Conservation (phyloP, 192 early-diverging fungal genomes). For the Cetraspora pellucida region DNA sequence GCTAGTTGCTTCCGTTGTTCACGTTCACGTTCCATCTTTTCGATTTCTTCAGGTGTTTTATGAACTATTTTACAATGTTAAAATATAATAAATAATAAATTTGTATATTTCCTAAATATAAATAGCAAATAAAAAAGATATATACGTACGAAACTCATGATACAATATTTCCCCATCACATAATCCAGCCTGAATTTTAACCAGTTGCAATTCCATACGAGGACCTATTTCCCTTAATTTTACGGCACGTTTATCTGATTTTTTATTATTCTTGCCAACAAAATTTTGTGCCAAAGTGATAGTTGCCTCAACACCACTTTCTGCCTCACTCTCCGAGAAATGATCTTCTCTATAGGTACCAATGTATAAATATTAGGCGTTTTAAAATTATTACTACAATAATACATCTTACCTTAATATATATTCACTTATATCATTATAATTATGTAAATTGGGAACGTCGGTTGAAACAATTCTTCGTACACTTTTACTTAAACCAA, state of each 20-base stretch:
- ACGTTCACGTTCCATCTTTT: constrained; percentile 59
- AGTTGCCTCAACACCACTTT: constrained; percentile 86
- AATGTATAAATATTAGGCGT: not conserved
- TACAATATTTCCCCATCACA: constrained; percentile 93
- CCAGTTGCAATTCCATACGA: constrained; percentile 78
- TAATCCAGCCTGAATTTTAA: constrained; percentile 89
- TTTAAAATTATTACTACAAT: not conserved
- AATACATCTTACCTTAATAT: constrained; percentile 61
- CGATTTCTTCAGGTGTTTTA: constrained; percentile 75
- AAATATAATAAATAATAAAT: not conserved
- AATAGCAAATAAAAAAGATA: constrained; percentile 8
- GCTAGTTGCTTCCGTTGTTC: constrained; percentile 65
- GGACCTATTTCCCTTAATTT: constrained; percentile 89
- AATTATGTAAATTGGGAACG: constrained; percentile 76
- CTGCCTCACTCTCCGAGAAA: constrained; percentile 89
- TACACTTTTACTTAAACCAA: constrained; percentile 89
- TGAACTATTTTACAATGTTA: constrained; percentile 47
- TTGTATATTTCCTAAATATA: not conserved
- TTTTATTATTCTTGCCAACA: constrained; percentile 71
- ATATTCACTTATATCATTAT: constrained; percentile 92
- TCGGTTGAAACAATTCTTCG: constrained; percentile 76
- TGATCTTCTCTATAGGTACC: constrained; percentile 61
- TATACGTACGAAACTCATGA: constrained; percentile 75
- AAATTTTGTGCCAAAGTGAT: constrained; percentile 85
- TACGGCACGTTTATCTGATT: constrained; percentile 83